Base-by-base conservation (phyloP, 257 asterid genomes). In the Nicotiana tomentosiformis region DNA sequence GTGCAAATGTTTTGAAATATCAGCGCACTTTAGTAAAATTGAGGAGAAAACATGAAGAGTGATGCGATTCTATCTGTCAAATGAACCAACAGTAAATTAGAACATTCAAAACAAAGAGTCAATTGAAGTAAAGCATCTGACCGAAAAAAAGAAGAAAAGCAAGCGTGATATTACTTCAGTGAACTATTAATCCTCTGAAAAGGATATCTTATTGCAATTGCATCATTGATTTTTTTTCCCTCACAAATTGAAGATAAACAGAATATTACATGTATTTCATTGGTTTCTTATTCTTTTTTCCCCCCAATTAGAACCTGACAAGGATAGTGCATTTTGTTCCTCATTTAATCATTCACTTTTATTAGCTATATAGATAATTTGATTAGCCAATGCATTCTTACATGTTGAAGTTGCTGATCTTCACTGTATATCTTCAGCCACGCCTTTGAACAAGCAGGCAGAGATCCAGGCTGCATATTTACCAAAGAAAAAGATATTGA, bases 381-480 rank as follows among this genome's bases (percentile, higher is more conserved):
- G 12, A 70, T 43, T 32, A 43, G 5, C 37, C n/a, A 11, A 46
- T 46, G 7, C 32, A 35, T 49, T 49, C 29, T 23, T 76, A 76
- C 46, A 76, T 51, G 43, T 9, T 39, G n/a, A 76, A 37, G 55
- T 66, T 83, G 83, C 80, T 85, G 70, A 61, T 85, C 82, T 80
- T 84, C 57, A 43, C 65, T 51, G 77, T 80, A 39, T 77, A 57
- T 80, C 87, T 79, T 81, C 88, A 94, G 98, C 85, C 98, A 88
- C 88, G 98, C 98, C 80, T 94, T 96, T 86, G 94, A 91, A 16
- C 98, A 90, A 88, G 98, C 99, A 80, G 98, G 98, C 81, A 90
- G 84, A 87, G 92, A 86, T 78, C 93, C 90, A 33, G 89, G 93
- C 83, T 82, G 87, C 85, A 83, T 91, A 82, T 96, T 96, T 85